Evolutionary conservation across 345 rosid species (phyloP), one percentile per base, ranked within the genome.

Genomic region (Linum trigynum): DNA sequence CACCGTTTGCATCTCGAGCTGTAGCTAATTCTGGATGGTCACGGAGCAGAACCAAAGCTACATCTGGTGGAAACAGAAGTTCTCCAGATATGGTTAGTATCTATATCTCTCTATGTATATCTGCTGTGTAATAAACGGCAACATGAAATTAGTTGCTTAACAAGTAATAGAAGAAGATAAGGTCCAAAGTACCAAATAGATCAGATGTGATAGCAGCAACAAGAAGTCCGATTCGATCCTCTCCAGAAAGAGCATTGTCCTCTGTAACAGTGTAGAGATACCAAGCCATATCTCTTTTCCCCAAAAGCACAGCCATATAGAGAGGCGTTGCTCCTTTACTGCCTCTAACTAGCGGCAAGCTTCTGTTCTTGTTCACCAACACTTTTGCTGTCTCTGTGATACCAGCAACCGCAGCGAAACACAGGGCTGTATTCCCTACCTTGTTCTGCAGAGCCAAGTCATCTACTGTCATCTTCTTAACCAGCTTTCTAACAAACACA

Each of bases 251-350:
- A 59, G 67, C 66, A 7, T 61, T 76, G 38, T 50, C 59, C 35
- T 59, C n/a, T 39, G 77, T 76, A 39, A 67, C 64, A 56, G 64
- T 50, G 63, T 63, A 72, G 5, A 79, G 77, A 65, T 75, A 79
- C 79, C 71, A 73, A 51, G 73, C 77, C 79, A 75, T 78, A 12
- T 75, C 68, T 51, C 72, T 62, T 56, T 75, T 77, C 39, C 82
- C 84, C 17, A 70, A 57, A 43, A 69, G 63, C 66, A 77, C 76
- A 38, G 84, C 82, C 73, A 78, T 73, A 32, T 67, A 69, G 53
- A 81, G 68, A 5, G 82, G 82, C 40, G 77, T 69, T 4, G 43
- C 68, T 57, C 79, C 75, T 67, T 69, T 65, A 36, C 69, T 58
- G 17, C 82, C 78, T 68, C 78, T 65, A 59, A 74, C 57, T 12